phyloP scores from a whole-genome alignment of 768 basidiomycete species.

The Hericium rajendrae region DNA sequence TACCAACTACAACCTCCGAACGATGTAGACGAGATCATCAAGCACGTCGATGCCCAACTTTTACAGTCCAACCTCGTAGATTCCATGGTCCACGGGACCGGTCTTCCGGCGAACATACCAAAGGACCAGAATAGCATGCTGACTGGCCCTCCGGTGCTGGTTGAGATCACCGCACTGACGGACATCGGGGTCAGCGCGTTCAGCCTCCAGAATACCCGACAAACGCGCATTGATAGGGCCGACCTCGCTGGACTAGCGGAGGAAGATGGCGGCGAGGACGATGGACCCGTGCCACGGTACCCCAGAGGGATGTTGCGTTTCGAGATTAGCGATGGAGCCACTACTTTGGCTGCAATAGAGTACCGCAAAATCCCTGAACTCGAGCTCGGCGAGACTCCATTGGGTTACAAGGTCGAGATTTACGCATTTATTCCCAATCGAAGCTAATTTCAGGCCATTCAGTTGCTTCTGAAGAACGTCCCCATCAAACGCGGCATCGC shows the following conservation, averaged over 20 bases:
- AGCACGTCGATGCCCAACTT: slow-evolving; percentile 54
- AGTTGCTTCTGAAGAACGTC: slow-evolving; percentile 68
- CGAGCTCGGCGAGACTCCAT: slow-evolving; percentile 61
- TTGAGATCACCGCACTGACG: slow-evolving; percentile 69
- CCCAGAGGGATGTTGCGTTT: slow-evolving; percentile 72
- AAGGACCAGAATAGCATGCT: slow-evolving; percentile 27
- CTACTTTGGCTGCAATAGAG: slow-evolving; percentile 66
- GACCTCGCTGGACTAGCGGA: slow-evolving; percentile 38
- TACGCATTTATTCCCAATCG: background rate
- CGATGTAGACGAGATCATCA: slow-evolving; percentile 42
- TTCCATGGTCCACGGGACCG: slow-evolving; percentile 63
- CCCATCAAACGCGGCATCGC: slow-evolving; percentile 61
- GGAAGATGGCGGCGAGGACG: slow-evolving; percentile 49
- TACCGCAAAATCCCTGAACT: slow-evolving; percentile 57
- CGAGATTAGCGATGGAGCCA: slow-evolving; percentile 69
- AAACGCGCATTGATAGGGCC: slow-evolving; percentile 51
- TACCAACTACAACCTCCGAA: slow-evolving; percentile 35
- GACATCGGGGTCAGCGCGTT: slow-evolving; percentile 85
- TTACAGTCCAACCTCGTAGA: slow-evolving; percentile 63
- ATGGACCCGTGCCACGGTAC: slow-evolving; percentile 74
- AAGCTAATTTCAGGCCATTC: background rate
- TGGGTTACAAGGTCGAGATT: slow-evolving; percentile 69
- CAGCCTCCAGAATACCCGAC: slow-evolving; percentile 58
- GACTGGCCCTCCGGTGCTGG: slow-evolving; percentile 45
- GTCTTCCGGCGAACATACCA: slow-evolving; percentile 42